These are phyloP conservation scores for Linum lewisii DNA, from an alignment of 345 rosid species.

Conservation along the genomic window DNA sequence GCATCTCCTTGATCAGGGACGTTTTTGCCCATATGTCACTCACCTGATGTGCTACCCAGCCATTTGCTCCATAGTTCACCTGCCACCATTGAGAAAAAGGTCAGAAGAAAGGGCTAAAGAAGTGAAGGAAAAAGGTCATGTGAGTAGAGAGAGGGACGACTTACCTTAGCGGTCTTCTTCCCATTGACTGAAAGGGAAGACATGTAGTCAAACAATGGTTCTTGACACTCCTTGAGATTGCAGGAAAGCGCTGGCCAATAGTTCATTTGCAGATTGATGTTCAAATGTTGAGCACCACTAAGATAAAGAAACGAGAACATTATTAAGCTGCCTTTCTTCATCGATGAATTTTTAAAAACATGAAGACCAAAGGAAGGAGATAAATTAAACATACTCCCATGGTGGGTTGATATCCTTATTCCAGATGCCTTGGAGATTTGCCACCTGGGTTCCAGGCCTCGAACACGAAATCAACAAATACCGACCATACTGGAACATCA, in stretches of 20 bases:
- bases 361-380: too few relatives aligned
- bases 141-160: too few relatives aligned
- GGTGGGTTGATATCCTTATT: slow-evolving; percentile 62
- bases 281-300: slow-evolving; percentile 89
- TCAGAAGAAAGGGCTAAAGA: too few relatives aligned
- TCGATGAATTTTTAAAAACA: too few relatives aligned
- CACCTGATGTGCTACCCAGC: slow-evolving; percentile 42
- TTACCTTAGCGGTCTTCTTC: slow-evolving; percentile 71
- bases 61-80: slow-evolving; percentile 69
- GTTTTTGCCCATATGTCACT: slow-evolving; percentile 93
- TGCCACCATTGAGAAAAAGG: slow-evolving; percentile 10
- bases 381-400: slow-evolving; percentile 58
- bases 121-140: too few relatives aligned
- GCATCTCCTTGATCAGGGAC: slow-evolving; percentile 69
- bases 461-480: slow-evolving; percentile 86
- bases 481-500: slow-evolving; percentile 74
- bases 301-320: neutral
- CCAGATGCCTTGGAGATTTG: slow-evolving; percentile 96
- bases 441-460: slow-evolving; percentile 84
- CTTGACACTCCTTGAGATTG: slow-evolving; percentile 81
- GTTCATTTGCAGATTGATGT: slow-evolving; percentile 95
- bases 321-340: too few relatives aligned
- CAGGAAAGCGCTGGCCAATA: slow-evolving; percentile 90
- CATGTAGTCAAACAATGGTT: slow-evolving; percentile 74
- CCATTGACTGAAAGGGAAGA: slow-evolving; percentile 65